These are phyloP conservation scores for Trametes hirsuta DNA, from an alignment of 1,284 basidiomycete genomes.

Conservation along the genomic window DNA sequence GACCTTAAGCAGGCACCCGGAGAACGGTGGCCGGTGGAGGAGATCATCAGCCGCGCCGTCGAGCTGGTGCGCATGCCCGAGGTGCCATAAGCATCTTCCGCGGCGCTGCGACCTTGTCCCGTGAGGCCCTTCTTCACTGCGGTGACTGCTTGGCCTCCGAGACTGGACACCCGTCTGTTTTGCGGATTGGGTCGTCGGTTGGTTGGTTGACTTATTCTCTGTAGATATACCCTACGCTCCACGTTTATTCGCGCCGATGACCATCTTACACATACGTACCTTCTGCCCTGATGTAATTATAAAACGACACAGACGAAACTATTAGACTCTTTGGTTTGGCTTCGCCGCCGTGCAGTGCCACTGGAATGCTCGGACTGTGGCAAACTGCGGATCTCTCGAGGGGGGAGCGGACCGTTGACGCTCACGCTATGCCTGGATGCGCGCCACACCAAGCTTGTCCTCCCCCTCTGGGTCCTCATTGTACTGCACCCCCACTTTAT, in stretches of 20 bases:
- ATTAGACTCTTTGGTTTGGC: not conserved
- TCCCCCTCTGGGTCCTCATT: no score
- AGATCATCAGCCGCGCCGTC: slow-evolving; percentile 74
- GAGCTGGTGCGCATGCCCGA: slow-evolving; percentile 69
- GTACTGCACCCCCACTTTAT: no score
- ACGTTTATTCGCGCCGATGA: slow-evolving; percentile 12
- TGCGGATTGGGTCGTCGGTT: not conserved
- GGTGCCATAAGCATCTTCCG: slow-evolving; percentile 20
- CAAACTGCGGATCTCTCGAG: not conserved
- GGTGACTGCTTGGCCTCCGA: not conserved
- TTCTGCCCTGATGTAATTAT: slow-evolving; percentile 6
- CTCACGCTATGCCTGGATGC: not conserved
- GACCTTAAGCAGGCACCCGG: slow-evolving; percentile 82
- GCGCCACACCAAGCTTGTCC: no score
- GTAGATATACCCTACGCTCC: slow-evolving; percentile 27
- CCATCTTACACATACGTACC: not conserved
- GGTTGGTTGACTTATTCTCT: slow-evolving; percentile 8
- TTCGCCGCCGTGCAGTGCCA: not conserved
- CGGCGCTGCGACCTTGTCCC: not conserved
- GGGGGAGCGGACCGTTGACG: not conserved
- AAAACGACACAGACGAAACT: slow-evolving; percentile 6
- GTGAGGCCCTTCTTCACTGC: not conserved
- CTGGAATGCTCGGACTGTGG: not conserved
- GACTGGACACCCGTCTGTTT: not conserved
- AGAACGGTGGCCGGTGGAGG: slow-evolving; percentile 84